Percentiles rank a stretch among this genome's conserved stretches.
These are phyloP conservation scores for Penicillium dipodomyicola DNA, from an alignment of 495 filamentous ascomycete genomes.

Conservation along the genomic window DNA sequence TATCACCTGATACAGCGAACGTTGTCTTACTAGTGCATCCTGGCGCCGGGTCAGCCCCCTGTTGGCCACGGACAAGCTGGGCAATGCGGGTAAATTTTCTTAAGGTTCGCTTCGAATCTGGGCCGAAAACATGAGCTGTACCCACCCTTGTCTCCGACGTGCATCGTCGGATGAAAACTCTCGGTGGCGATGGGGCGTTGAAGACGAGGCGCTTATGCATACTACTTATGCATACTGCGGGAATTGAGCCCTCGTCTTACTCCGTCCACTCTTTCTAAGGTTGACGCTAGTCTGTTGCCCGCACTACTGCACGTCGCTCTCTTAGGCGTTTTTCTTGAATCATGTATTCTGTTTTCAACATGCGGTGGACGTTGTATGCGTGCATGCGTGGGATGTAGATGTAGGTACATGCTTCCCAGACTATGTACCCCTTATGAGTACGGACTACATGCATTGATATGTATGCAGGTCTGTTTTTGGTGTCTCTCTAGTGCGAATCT, in stretches of 20 bases:
- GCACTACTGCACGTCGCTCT: conserved; percentile 9
- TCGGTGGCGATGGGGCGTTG: neutral
- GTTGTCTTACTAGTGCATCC: conserved; percentile 5
- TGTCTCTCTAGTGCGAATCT: neutral
- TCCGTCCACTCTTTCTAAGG: neutral
- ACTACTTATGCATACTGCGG: neutral
- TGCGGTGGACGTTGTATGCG: conserved; percentile 1
- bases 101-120: conserved; percentile 1
- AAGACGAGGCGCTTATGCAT: conserved; percentile 9
- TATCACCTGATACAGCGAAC: neutral
- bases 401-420: neutral
- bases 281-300: neutral
- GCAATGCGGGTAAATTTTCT: neutral
- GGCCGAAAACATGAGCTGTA: neutral
- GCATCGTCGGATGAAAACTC: conserved; percentile 7
- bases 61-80: neutral
- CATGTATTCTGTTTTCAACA: neutral
- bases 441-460: neutral
- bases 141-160: conserved; percentile 3
- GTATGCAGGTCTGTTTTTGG: neutral
- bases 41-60: neutral
- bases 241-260: neutral
- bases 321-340: neutral
- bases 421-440: neutral
- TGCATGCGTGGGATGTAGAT: neutral